These are phyloP conservation scores for Cordyceps fumosorosea DNA, from an alignment of 2,329 filamentous ascomycete genomes.

Conservation along the genomic window DNA sequence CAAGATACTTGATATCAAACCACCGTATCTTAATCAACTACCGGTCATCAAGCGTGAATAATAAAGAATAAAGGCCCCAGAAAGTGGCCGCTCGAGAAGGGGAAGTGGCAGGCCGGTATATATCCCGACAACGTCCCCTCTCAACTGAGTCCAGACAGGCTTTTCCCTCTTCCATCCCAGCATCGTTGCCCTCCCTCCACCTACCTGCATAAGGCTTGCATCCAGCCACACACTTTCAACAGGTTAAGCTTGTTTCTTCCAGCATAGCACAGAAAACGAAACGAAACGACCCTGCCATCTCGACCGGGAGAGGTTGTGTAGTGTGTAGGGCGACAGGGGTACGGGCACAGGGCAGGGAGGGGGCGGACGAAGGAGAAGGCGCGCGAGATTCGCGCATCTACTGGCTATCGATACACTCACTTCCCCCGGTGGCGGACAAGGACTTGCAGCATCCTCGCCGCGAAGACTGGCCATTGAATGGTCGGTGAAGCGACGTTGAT, in stretches of 20 bases:
- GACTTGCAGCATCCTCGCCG: conserved; percentile 5
- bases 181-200: background rate
- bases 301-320: background rate
- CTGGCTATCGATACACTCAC: background rate
- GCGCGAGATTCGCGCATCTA: conserved; percentile 6
- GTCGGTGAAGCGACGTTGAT: background rate
- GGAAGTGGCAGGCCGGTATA: conserved; percentile 11
- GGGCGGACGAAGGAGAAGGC: background rate
- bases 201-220: background rate
- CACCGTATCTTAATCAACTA: background rate
- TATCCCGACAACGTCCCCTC: conserved; percentile 1
- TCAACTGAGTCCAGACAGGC: background rate
- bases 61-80: conserved; percentile 9
- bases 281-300: background rate
- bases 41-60: background rate
- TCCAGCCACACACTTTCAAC: conserved; percentile 1
- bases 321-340: background rate
- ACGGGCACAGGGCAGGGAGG: background rate
- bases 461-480: conserved; percentile 1
- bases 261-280: conserved; percentile 1
- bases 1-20: background rate
- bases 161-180: background rate
- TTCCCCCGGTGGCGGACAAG: no score
- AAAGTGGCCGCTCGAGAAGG: background rate
- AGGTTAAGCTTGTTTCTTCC: background rate